Conservation (phyloP, 2,329 filamentous ascomycete genomes). For the Colletotrichum sp. region DNA sequence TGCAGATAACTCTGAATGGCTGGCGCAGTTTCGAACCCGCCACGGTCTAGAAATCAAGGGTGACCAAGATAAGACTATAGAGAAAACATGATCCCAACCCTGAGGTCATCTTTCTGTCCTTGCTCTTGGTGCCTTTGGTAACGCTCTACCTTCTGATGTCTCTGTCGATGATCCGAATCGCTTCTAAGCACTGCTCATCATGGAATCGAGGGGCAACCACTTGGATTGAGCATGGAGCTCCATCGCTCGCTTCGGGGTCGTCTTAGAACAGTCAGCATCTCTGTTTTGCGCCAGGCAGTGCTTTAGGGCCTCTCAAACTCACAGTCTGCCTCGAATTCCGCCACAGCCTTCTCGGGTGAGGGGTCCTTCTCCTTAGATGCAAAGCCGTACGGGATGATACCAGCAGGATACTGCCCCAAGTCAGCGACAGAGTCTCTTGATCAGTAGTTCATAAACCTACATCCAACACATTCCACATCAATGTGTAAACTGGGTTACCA, state of each 20-base stretch:
- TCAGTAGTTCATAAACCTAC: conserved; percentile 34
- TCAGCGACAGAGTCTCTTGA: not conserved
- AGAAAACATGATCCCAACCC: not conserved
- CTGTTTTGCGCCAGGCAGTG: too few species aligned
- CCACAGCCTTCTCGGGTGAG: conserved; percentile 28
- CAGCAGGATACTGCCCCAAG: conserved; percentile 49
- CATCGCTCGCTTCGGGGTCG: conserved; percentile 41
- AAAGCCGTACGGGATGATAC: conserved; percentile 48
- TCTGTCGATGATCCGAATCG: conserved; percentile 32
- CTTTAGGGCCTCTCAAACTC: conserved; percentile 19
- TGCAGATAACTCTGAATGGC: conserved; percentile 31
- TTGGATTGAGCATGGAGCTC: conserved; percentile 50
- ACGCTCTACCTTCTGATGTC: not conserved
- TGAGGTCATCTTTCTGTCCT: not conserved
- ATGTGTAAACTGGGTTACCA: conserved; percentile 49
- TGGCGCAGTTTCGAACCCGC: conserved; percentile 25
- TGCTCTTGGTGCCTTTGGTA: not conserved
- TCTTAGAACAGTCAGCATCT: conserved; percentile 33
- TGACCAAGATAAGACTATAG: not conserved
- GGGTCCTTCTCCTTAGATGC: conserved; percentile 45
- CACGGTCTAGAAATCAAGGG: not conserved
- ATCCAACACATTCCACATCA: conserved; percentile 57
- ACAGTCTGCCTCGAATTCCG: conserved; percentile 36
- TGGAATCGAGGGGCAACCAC: conserved; percentile 48
- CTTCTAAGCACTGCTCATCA: conserved; percentile 49